phyloP scores from a whole-genome alignment of 2,329 filamentous ascomycete species.

The Ophiostoma sp. region DNA sequence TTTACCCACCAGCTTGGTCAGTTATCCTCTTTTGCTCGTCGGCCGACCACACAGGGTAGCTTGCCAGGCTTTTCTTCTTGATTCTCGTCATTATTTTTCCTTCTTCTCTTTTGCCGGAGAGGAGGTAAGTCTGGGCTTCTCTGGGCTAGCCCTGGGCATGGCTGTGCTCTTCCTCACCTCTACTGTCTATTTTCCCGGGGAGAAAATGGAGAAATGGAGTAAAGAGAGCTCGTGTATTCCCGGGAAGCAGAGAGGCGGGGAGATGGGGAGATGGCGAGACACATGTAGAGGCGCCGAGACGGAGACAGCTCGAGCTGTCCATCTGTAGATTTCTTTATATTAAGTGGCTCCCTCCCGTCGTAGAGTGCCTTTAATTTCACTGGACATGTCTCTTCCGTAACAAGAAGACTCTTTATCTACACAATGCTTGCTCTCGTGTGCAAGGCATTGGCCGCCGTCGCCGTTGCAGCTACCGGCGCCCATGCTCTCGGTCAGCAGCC shows the following conservation, averaged over 20 bases:
- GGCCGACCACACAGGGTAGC: neutral
- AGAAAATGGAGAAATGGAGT: neutral
- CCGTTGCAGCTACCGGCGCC: slow-evolving; percentile 22
- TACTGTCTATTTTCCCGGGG: neutral
- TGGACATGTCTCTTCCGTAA: neutral
- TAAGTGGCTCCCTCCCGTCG: neutral
- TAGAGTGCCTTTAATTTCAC: too few species aligned
- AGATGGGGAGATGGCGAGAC: neutral
- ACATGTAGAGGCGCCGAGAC: neutral
- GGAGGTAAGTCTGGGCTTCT: neutral
- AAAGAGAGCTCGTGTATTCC: neutral
- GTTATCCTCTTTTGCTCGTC: neutral
- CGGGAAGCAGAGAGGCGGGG: neutral
- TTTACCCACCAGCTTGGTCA: too few species aligned
- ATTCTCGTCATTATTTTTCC: neutral
- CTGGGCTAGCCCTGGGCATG: neutral
- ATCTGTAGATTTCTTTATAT: neutral
- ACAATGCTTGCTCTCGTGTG: slow-evolving; percentile 14
- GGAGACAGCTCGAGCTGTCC: neutral
- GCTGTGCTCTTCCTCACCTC: neutral
- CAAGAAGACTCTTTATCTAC: neutral
- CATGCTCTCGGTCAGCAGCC: slow-evolving; percentile 46
- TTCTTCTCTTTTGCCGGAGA: neutral
- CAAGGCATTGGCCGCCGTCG: slow-evolving; percentile 9
- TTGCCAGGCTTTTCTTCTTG: neutral